Percentiles rank a stretch among this genome's conserved stretches.
Evolutionary conservation across 2,329 filamentous ascomycete species (phyloP).

Genomic region (Colletotrichum filicis): DNA sequence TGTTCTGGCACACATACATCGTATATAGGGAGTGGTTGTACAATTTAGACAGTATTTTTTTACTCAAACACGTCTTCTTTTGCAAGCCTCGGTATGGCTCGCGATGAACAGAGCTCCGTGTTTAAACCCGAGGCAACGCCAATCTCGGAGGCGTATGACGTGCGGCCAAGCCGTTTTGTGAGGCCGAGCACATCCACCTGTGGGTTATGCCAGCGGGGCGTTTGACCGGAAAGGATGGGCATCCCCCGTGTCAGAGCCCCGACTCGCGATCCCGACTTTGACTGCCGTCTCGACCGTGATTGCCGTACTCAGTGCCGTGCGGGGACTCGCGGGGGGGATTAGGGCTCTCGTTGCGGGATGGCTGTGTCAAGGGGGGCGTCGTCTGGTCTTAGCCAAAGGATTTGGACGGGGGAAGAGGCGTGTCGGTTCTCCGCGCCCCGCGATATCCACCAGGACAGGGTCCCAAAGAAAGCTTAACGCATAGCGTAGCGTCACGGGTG

Average conservation of each 20-base stretch:
- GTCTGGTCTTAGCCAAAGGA: background rate
- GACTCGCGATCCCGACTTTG: constrained; percentile 19
- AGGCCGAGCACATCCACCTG: background rate
- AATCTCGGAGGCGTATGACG: background rate
- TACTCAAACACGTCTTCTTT: background rate
- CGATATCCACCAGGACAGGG: constrained; percentile 22
- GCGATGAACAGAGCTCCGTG: background rate
- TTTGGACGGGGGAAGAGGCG: background rate
- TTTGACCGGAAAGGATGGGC: background rate
- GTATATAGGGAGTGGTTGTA: background rate
- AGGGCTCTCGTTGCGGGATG: background rate
- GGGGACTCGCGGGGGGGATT: constrained; percentile 3
- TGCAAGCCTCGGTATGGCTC: background rate
- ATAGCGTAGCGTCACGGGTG: background rate
- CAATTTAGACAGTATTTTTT: background rate
- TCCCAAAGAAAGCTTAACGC: constrained; percentile 18
- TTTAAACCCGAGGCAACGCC: background rate
- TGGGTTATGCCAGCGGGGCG: background rate
- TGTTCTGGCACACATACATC: background rate
- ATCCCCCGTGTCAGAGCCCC: constrained; percentile 4
- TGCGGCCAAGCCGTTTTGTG: constrained; percentile 15
- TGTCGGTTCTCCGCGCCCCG: constrained; percentile 3
- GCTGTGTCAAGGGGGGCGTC: background rate
- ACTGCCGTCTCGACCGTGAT: constrained; percentile 20
- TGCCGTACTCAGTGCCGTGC: constrained; percentile 28